These are phyloP conservation scores for Elsinoe australis DNA, from an alignment of 2,329 filamentous ascomycete genomes.

Conservation along the genomic window DNA sequence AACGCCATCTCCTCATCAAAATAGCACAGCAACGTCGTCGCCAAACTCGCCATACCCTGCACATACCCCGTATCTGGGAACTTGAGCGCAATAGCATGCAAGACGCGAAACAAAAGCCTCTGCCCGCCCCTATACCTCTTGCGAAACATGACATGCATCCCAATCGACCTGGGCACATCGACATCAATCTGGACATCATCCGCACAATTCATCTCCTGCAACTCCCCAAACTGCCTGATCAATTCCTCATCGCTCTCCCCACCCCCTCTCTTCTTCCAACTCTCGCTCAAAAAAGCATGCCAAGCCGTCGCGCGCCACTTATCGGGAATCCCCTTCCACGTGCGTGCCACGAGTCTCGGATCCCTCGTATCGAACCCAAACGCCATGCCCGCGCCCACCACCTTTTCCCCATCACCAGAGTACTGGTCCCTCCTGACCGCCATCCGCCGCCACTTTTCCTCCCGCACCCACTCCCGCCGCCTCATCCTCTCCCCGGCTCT, in stretches of 20 bases:
- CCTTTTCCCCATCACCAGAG: conserved; percentile 32
- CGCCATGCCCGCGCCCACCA: conserved; percentile 49
- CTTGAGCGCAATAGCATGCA: conserved; percentile 86
- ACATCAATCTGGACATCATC: conserved; percentile 97
- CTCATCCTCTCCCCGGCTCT: conserved; percentile 43
- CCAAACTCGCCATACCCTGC: conserved; percentile 92
- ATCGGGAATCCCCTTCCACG: conserved; percentile 97
- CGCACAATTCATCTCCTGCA: conserved; percentile 66
- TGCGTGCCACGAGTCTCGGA: conserved; percentile 73
- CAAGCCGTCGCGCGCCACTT: conserved; percentile 89
- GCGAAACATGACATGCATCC: conserved; percentile 94
- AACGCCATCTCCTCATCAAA: conserved; percentile 94
- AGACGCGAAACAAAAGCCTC: conserved; percentile 79
- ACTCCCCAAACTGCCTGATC: conserved; percentile 60
- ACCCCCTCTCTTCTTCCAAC: conserved; percentile 57
- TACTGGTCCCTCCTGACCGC: conserved; percentile 38
- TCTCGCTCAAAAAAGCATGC: conserved; percentile 82
- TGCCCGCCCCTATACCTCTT: conserved; percentile 86
- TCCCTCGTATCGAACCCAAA: conserved; percentile 76
- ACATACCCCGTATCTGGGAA: conserved; percentile 90
- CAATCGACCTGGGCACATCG: conserved; percentile 92
- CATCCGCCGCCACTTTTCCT: conserved; percentile 64
- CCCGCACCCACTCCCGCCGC: conserved; percentile 53
- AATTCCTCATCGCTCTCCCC: conserved; percentile 63
- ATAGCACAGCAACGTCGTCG: conserved; percentile 88